Conservation (phyloP, 495 filamentous ascomycete species). For the Astrocystis sublimbata region DNA sequence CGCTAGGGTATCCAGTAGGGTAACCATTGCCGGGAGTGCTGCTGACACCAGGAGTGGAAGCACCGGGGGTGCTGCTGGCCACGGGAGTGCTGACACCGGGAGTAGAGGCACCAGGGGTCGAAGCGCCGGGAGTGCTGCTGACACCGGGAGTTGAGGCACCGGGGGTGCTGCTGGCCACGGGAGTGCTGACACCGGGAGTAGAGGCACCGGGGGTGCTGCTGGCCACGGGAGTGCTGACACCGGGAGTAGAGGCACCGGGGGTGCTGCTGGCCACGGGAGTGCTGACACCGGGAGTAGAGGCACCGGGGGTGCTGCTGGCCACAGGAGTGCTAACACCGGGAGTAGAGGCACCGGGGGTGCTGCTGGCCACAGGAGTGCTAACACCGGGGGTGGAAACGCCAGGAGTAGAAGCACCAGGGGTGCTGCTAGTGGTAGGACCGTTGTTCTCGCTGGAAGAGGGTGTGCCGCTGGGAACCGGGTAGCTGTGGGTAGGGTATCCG, state of each 20-base stretch:
- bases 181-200: too few species aligned
- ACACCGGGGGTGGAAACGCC: not conserved
- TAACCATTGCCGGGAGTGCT: not conserved
- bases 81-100: not conserved
- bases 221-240: not conserved
- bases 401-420: not conserved
- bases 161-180: not conserved
- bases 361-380: not conserved
- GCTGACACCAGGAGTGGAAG: not conserved
- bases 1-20: not conserved
- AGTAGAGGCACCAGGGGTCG: too few species aligned
- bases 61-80: not conserved
- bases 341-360: too few species aligned
- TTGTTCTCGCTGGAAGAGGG: not conserved
- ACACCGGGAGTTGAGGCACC: not conserved
- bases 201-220: not conserved
- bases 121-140: not conserved
- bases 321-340: not conserved
- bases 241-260: not conserved
- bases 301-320: not conserved
- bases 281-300: not conserved
- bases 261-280: not conserved
- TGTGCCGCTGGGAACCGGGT: not conserved
- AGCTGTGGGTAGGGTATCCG: conserved; percentile 3
- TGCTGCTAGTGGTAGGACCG: not conserved